Evolutionary conservation across 1,284 basidiomycete species (phyloP), one percentile per base, ranked within the genome.

Genomic region (Spongiforma sp.): DNA sequence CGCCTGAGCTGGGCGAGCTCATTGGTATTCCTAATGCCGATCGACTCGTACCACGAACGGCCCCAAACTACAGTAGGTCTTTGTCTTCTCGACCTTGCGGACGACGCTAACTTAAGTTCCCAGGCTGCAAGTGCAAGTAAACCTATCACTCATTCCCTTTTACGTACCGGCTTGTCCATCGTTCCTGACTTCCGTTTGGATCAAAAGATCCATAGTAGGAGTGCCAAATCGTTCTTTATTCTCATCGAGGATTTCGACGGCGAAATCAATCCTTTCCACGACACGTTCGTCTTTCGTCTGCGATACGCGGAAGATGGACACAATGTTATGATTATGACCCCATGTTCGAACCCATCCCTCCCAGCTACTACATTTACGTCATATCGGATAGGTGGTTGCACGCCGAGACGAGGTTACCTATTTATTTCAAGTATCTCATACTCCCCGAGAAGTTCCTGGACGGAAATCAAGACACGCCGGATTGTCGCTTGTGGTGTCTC

Each of bases 121-220:
- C 67, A 91, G 89, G 73, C 81, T 98, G 21, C 91, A 95, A 77
- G 95, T 95, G 3, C 93, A 96, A 74, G 95, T 97, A 1, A 97
- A 69, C 96, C 95, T 0, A 94, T 98, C 70, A 98, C 95, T 0
- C 88, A 95, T 28, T 93, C 94, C 0, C 86, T 97, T 30, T 84
- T 98, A 46, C 89, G 93, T 58, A 92, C 97, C 66, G 95, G 97
- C 69, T 79, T 98, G 21, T 94, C 93, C 2, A 95, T 99, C 75
- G 90, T 90, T 5, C 96, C 97, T 26, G 97, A 99, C 76, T 99
- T 99, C 86, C 88, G 91, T 61, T 99, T 97, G 97, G 96, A 99
- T 62, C 94, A 96, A 72, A 94, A 94, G 77, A 88, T 96, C 37
- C 98, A 99, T 70, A 93, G 95, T 5, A n/a, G n/a, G n/a, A 79